Percentiles rank a stretch among this genome's conserved stretches.
Evolutionary conservation across 148 eudicot genomes (phyloP).

Genomic region (Talinum fruticosum): DNA sequence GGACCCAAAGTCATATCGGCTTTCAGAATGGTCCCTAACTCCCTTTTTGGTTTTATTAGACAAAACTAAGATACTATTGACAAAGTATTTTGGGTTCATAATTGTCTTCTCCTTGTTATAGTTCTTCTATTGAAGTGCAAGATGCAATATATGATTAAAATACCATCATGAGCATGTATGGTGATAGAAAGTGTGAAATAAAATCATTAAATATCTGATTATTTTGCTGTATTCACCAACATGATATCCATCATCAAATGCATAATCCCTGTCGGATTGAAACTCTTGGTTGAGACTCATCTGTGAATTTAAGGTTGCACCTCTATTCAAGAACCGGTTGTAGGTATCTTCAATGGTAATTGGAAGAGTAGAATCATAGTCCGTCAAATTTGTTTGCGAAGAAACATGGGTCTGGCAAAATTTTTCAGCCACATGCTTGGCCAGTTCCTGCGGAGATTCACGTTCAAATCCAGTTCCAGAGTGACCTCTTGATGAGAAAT

Average conservation of each 20-base stretch:
- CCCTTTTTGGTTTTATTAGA: too few species aligned
- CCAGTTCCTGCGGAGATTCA: conserved; percentile 69
- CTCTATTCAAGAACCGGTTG: conserved; percentile 33
- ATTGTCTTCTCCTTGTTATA: too few species aligned
- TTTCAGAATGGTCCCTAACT: too few species aligned
- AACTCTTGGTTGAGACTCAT: conserved; percentile 20
- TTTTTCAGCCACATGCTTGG: conserved; percentile 81
- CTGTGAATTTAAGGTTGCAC: conserved; percentile 28
- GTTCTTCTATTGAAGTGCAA: too few species aligned
- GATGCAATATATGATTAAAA: too few species aligned
- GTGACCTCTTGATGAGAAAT: conserved; percentile 46
- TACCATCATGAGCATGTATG: too few species aligned
- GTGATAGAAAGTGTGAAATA: too few species aligned
- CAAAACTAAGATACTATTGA: too few species aligned
- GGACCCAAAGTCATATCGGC: too few species aligned
- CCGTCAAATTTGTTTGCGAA: conserved; percentile 40
- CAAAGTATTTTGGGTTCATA: too few species aligned
- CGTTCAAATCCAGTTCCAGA: conserved; percentile 47
- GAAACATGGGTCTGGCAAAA: too few species aligned
- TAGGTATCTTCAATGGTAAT: conserved; percentile 81
- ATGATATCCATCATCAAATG: conserved; percentile 25
- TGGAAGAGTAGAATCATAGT: conserved; percentile 54
- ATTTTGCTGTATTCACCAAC: conserved; percentile 30
- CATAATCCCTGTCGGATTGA: conserved; percentile 15
- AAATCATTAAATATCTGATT: too few species aligned